These are phyloP conservation scores for Xylariaceae sp. DNA, from an alignment of 2,329 filamentous ascomycete genomes.

Conservation along the genomic window DNA sequence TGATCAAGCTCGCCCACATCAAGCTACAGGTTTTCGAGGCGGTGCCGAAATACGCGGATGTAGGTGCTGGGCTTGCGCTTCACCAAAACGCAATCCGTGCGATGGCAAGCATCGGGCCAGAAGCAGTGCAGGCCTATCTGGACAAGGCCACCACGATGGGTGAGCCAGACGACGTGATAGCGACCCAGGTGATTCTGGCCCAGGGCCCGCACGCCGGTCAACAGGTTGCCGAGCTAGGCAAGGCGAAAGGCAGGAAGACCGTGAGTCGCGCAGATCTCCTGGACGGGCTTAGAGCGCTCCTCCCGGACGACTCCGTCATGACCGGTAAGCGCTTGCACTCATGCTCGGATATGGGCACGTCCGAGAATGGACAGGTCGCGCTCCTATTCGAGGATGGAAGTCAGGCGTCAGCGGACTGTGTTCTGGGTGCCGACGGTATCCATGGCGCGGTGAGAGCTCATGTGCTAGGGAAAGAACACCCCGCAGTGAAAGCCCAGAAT, in stretches of 20 bases:
- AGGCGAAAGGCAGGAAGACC: constrained; percentile 31
- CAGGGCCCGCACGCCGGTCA: constrained; percentile 22
- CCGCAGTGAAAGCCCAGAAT: constrained; percentile 28
- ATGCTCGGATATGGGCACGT: constrained; percentile 14
- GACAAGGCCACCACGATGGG: constrained; percentile 28
- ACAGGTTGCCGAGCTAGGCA: constrained; percentile 29
- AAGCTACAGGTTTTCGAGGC: constrained; percentile 35
- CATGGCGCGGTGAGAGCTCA: constrained; percentile 29
- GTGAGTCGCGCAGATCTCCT: constrained; percentile 31
- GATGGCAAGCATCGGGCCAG: constrained; percentile 31
- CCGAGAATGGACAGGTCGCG: constrained; percentile 10
- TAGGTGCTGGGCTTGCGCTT: constrained; percentile 36
- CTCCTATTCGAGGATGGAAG: constrained; percentile 27
- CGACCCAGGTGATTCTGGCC: constrained; percentile 31
- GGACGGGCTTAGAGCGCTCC: constrained; percentile 25
- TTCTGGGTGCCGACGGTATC: constrained; percentile 34
- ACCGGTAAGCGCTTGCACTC: constrained; percentile 24
- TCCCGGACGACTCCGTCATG: constrained; percentile 19
- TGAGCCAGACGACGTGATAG: constrained; percentile 28
- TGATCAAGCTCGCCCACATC: constrained; percentile 31
- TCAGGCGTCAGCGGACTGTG: constrained; percentile 24
- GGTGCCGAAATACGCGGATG: constrained; percentile 28
- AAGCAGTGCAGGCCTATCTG: constrained; percentile 30
- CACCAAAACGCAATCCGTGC: constrained; percentile 34
- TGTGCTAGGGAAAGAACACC: constrained; percentile 28